Evolutionary conservation across 257 asterid species (phyloP).

Genomic region (Solanum piurae): DNA sequence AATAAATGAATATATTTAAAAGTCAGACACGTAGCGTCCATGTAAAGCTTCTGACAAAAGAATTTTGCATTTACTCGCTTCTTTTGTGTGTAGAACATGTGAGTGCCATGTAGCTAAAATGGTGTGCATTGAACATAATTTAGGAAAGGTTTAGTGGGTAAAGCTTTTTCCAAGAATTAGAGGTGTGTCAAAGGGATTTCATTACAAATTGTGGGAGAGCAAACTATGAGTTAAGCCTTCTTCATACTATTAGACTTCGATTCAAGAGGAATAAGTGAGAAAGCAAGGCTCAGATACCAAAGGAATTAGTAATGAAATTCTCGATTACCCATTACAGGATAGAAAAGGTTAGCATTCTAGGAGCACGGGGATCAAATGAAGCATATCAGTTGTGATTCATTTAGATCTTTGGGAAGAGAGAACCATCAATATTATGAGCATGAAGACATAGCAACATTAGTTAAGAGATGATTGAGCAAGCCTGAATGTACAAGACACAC

Average conservation of each 20-base stretch:
- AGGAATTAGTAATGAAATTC: neutral
- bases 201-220: neutral
- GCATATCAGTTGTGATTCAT: neutral
- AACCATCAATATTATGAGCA: neutral
- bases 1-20: neutral
- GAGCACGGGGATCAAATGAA: neutral
- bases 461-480: neutral
- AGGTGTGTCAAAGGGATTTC: neutral
- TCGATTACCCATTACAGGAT: neutral
- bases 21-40: neutral
- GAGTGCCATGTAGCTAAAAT: neutral
- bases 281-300: neutral
- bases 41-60: neutral
- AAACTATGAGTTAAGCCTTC: neutral
- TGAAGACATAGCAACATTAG: neutral
- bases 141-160: neutral
- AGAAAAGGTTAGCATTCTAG: neutral
- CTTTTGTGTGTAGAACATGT: neutral
- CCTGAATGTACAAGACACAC: neutral
- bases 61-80: neutral
- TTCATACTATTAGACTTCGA: neutral
- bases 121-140: neutral
- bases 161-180: neutral
- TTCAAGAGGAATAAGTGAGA: neutral
- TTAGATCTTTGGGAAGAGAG: neutral